These are phyloP conservation scores for Drechslerella coelobrocha DNA, from an alignment of 2,329 filamentous ascomycete species.

Conservation along the genomic window DNA sequence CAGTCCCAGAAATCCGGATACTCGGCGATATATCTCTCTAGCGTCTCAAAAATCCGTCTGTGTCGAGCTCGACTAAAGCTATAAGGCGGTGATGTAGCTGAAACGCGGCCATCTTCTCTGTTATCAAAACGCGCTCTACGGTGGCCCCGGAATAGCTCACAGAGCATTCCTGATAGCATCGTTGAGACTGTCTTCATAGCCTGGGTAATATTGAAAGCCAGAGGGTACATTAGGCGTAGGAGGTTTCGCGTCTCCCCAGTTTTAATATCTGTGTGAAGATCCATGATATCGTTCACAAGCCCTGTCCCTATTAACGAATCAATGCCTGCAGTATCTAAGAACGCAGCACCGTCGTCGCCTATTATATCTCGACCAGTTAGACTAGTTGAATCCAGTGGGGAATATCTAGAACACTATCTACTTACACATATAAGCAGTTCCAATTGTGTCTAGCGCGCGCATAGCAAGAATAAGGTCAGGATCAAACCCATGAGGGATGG, in stretches of 20 bases:
- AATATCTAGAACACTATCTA: background rate
- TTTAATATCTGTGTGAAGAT: background rate
- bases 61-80: background rate
- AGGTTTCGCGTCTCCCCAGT: background rate
- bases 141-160: background rate
- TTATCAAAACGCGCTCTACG: constrained; percentile 1
- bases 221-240: background rate
- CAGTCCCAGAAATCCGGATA: background rate
- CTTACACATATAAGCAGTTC: constrained; percentile 2
- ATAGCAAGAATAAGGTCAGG: background rate
- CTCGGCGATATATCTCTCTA: background rate
- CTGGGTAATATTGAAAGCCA: background rate
- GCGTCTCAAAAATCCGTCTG: background rate
- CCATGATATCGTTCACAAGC: background rate
- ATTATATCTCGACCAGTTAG: background rate
- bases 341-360: background rate
- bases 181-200: background rate
- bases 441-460: background rate
- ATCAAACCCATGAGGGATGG: background rate
- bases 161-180: background rate
- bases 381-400: background rate
- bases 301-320: background rate
- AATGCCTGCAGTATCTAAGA: background rate
- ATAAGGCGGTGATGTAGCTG: background rate
- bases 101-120: background rate